Base-by-base conservation (phyloP, 345 rosid genomes). In the Anastatica hierochuntica region DNA sequence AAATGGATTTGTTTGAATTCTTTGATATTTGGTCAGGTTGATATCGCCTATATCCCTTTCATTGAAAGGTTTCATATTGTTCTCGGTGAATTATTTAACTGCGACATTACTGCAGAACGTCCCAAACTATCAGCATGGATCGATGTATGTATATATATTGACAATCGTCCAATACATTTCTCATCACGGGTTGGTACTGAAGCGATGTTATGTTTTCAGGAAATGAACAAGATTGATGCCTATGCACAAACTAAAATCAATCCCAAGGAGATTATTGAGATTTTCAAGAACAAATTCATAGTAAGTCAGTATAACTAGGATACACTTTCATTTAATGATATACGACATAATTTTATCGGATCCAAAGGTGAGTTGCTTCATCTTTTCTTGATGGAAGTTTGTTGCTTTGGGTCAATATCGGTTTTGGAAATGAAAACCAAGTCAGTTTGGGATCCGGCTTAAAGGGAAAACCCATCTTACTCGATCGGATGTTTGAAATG, bases 101-200 rank as follows among this genome's bases (percentile, higher is more conserved):
- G 55, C 35, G 94, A 83, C 56, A 56, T 88, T 20, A 73, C 84
- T 47, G 74, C 64, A 34, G 82, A 77, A 54, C 81, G 98, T 68
- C 94, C 95, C 40, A 83, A 74, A 65, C 69, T 92, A 33, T 71
- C 84, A 10, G 60, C 79, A 27, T 92, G 95, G 95, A 74, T 85
- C 40, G 69, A 84, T 94, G 96, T 82, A 68, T 29, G 8, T 13
- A 23, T 15, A 20, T 52, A 34, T 64, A 23, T 2, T 9, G 24
- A 21, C 29, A 17, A 43, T 17, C 43, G 13, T 46, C 14, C 48
- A n/a, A 14, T 29, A 9, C n/a, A 23, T 33, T 37, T 16, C 6
- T 15, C n/a, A 42, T 27, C 17, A 19, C 14, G 43, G 26, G 20
- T 19, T 14, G n/a, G 13, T 48, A 21, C 10, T 46, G 7, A 65